Base-by-base conservation (phyloP, 805 yeast species). In the Tetrapisispora fleetii region DNA sequence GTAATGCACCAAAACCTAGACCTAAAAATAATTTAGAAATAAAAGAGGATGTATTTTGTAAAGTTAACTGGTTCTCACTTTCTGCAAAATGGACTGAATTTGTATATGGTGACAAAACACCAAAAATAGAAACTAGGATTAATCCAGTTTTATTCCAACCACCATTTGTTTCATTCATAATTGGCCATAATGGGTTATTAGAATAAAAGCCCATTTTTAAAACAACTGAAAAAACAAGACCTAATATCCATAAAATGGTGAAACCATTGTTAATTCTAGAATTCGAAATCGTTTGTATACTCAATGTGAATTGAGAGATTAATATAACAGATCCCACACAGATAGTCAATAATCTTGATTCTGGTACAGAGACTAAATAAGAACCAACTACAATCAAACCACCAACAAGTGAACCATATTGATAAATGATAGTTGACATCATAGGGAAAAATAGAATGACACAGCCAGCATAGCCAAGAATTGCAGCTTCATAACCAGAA, bases 121-220 rank as follows among this genome's bases (percentile, higher is more conserved):
- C 89, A 37, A 80, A 75, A 10, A 76, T 53, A 4, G 81, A 56
- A n/a, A 53, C 56, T 1, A 63, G 40, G 14, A 54, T 39, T n/a
- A 63, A 44, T 21, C 95, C 96, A 30, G 79, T 67, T 46, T 72
- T 73, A 65, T 91, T 91, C 73, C 79, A 79, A 14, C 99, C 99
- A 18, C 97, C 96, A 57, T 86, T 89, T 13, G 72, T 76, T 17
- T 73, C 74, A 63, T 89, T 82, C 90, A 93, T 82, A 45, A 90
- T 84, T 28, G 98, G 95, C 99, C 99, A 93, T 43, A 89, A 72
- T 37, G 99, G 99, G 63, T 93, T 93, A 62, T 90, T 90, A 2
- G 98, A 80, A 67, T 78, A 84, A 57, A 75, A 78, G 10, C 83
- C 78, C 68, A 77, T 84, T 61, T 93, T 93, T 18, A 86, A 72